Conservation (phyloP, 805 yeast genomes). For the Wickerhamomyces silvicola region DNA sequence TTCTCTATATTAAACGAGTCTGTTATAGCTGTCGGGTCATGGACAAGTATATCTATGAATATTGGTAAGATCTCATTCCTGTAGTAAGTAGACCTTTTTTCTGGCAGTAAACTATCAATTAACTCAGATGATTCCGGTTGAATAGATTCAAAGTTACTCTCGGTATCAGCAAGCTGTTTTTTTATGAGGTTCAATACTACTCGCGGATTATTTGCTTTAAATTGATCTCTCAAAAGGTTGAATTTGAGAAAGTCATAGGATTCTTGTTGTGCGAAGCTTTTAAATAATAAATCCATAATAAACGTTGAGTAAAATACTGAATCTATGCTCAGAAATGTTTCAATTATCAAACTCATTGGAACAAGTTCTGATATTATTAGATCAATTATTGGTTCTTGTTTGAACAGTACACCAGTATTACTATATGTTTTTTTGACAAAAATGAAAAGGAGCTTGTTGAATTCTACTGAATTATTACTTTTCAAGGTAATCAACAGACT, state of each 20-base stretch:
- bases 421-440: constrained; percentile 23
- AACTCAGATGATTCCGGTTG: constrained; percentile 21
- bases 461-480: constrained; percentile 18
- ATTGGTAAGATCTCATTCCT: constrained; percentile 13
- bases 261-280: constrained; percentile 11
- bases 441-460: constrained; percentile 18
- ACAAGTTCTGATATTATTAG: constrained; percentile 32
- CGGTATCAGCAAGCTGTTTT: constrained; percentile 10
- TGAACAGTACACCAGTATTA: constrained; percentile 26
- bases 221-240: constrained; percentile 15
- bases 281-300: constrained; percentile 18
- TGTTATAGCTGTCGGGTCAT: constrained; percentile 8
- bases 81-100: constrained; percentile 7
- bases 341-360: constrained; percentile 27
- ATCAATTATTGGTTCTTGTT: constrained; percentile 30
- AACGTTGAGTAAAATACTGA: constrained; percentile 13
- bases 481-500: constrained; percentile 19
- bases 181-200: constrained; percentile 13
- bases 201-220: constrained; percentile 13
- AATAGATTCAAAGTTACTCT: constrained; percentile 10
- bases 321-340: constrained; percentile 22
- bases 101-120: constrained; percentile 15
- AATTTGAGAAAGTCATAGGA: constrained; percentile 16
- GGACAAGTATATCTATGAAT: constrained; percentile 14
- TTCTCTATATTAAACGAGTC: constrained; percentile 2